A percentile compares a stretch with the other conserved stretches of the same genome.
These are phyloP conservation scores for Canariomyces notabilis DNA, from an alignment of 2,329 filamentous ascomycete species.

Conservation along the genomic window DNA sequence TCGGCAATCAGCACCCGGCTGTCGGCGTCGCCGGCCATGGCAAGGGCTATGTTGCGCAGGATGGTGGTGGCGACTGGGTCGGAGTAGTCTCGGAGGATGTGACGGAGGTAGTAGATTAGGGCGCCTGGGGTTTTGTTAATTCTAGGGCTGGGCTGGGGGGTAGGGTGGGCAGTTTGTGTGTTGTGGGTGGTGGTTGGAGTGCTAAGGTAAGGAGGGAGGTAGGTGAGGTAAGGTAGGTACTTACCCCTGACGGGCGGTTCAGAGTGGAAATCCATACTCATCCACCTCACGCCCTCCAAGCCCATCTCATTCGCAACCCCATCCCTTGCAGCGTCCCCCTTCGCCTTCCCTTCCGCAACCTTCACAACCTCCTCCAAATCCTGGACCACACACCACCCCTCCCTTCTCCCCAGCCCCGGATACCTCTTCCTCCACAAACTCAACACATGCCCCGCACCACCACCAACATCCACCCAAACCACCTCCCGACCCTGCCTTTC, in stretches of 20 bases:
- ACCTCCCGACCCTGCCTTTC: conserved; percentile 6
- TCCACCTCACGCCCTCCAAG: conserved; percentile 24
- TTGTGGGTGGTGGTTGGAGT: background rate
- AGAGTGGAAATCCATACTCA: conserved; percentile 28
- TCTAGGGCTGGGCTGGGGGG: too few relatives aligned
- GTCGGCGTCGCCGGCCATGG: conserved; percentile 9
- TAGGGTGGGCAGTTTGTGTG: background rate
- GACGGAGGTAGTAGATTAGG: conserved; percentile 31
- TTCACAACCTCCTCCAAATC: conserved; percentile 29
- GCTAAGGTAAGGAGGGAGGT: background rate
- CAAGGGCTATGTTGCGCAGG: conserved; percentile 19
- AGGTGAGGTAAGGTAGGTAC: background rate
- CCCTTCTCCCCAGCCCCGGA: conserved; percentile 23
- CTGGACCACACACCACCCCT: conserved; percentile 27
- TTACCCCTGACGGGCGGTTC: conserved; percentile 29
- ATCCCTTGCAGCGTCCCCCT: too few relatives aligned
- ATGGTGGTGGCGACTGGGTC: conserved; percentile 24
- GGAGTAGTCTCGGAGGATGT: conserved; percentile 31
- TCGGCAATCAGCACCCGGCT: conserved; percentile 23
- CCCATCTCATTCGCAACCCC: too few relatives aligned
- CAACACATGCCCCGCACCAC: conserved; percentile 29
- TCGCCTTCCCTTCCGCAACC: conserved; percentile 13
- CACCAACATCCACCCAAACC: conserved; percentile 32
- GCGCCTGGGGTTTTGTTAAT: conserved; percentile 24
- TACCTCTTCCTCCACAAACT: conserved; percentile 23